Evolutionary conservation across 139 green algal species (phyloP), one percentile per base, ranked within the genome.

Genomic region (Pleodorina starrii): DNA sequence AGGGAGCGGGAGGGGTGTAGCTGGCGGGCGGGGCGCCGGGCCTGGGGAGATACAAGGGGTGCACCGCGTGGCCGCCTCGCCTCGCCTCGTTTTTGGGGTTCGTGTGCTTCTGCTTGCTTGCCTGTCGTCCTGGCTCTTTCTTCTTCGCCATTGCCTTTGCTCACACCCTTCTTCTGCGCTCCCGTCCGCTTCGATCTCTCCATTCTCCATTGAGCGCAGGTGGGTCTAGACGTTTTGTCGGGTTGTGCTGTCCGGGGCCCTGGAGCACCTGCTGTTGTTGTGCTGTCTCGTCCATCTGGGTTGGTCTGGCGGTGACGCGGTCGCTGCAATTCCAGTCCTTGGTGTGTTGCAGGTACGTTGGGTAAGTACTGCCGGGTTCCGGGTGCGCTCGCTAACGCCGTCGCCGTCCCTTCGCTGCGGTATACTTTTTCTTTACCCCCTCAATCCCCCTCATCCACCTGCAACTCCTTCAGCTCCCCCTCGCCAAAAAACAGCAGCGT

Each of bases 381-480:
- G n/a, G n/a, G n/a, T 17, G 14, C 51, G 14, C 51, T 60, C 51
- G 14, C 51, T 60, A 14, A 14, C 51, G 14, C 51, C 17, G 14
- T 60, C 51, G 14, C 51, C 17, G 14, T 60, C 51, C 51, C 51
- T 14, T 17, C 51, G 14, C 17, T 17, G 14, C 51, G 14, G 14
- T 17, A 14, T 60, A 60, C 17, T 60, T 17, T 17, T 14, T 17
- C 17, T 17, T 60, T 17, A 60, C 59, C 27, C 59, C 16, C 27
- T 14, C 27, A 10, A n/a, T 6, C 27, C 21, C 59, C 59, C 59
- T 25, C 59, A 10, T 14, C 23, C 50, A 75, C 87, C 87, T 91
- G 77, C 32, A 91, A 77, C 68, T 69, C 36, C 48, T 32, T 16
- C 63, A 91, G 77, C 77, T 87, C 66, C 23, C 19, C 36, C 23